Percentiles rank a stretch among this genome's conserved stretches.
These are phyloP conservation scores for Fraxinus anomala DNA, from an alignment of 257 asterid genomes.

Conservation along the genomic window DNA sequence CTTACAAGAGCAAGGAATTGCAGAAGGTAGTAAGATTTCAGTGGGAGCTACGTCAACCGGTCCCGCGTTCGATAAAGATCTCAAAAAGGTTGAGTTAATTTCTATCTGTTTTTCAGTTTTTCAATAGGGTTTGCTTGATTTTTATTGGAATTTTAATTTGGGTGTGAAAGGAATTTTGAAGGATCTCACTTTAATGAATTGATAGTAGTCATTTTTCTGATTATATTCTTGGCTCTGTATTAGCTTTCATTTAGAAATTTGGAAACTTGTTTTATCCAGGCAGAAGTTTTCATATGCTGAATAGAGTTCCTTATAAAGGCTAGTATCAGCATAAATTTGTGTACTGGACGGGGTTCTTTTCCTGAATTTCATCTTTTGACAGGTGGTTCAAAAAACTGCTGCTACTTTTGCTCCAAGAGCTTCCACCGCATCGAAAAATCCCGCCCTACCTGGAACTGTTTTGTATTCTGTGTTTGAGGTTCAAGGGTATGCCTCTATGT, in stretches of 20 bases:
- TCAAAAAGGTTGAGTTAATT: constrained; percentile 58
- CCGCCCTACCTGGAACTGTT: constrained; percentile 79
- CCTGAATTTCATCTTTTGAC: constrained; percentile 12
- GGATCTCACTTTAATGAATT: background rate
- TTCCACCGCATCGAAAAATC: constrained; percentile 81
- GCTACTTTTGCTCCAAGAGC: constrained; percentile 98
- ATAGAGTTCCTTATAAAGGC: background rate
- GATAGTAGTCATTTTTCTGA: background rate
- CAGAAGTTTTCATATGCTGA: background rate
- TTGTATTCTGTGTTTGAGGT: constrained; percentile 86
- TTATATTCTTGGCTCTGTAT: background rate
- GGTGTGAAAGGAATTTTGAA: background rate
- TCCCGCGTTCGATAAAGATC: constrained; percentile 62
- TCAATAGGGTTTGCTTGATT: background rate
- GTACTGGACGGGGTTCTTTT: background rate
- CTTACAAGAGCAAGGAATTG: constrained; percentile 29
- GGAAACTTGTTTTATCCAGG: background rate
- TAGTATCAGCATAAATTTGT: background rate
- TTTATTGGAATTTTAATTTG: background rate
- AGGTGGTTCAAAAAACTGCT: constrained; percentile 96
- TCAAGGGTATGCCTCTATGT: constrained; percentile 72
- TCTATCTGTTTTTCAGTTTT: background rate
- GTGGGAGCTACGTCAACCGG: constrained; percentile 29
- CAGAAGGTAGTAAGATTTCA: constrained; percentile 33
- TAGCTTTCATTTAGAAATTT: background rate